A percentile compares a stretch with the other conserved stretches of the same genome.
These are phyloP conservation scores for Leccinellum luteum DNA, from an alignment of 768 basidiomycete genomes.

Conservation along the genomic window DNA sequence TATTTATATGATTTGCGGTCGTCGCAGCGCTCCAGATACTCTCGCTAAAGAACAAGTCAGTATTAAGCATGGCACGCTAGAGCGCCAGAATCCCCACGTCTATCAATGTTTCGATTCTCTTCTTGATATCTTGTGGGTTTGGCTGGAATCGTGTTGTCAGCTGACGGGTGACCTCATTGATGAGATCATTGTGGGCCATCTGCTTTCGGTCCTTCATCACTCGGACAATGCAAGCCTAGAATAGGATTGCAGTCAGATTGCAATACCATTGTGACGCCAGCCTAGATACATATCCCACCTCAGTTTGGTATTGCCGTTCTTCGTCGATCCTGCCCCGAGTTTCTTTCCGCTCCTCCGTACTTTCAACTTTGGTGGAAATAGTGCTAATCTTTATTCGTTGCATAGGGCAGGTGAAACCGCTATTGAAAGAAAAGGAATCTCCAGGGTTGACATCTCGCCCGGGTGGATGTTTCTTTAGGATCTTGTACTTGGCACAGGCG, in stretches of 20 bases:
- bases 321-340: conserved; percentile 90
- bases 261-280: neutral
- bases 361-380: conserved; percentile 85
- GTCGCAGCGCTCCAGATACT: conserved; percentile 89
- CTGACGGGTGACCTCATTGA: conserved; percentile 89
- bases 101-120: conserved; percentile 87
- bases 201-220: conserved; percentile 96
- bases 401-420: conserved; percentile 72
- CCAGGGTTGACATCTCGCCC: conserved; percentile 72
- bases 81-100: conserved; percentile 55
- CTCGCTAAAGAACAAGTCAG: conserved; percentile 53
- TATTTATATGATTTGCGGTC: conserved; percentile 90
- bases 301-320: conserved; percentile 84
- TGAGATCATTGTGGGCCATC: conserved; percentile 83
- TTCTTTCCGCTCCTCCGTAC: conserved; percentile 80
- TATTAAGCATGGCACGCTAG: neutral
- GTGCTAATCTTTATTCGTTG: conserved; percentile 94
- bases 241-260: conserved; percentile 1
- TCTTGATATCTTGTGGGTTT: conserved; percentile 85
- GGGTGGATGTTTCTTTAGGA: conserved; percentile 88
- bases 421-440: conserved; percentile 91
- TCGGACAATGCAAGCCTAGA: conserved; percentile 94
- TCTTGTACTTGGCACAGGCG: conserved; percentile 91
- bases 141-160: conserved; percentile 83
- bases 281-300: conserved; percentile 48